Base-by-base conservation (phyloP, 1,139 yeast genomes). In the Yamadazyma triangularis region DNA sequence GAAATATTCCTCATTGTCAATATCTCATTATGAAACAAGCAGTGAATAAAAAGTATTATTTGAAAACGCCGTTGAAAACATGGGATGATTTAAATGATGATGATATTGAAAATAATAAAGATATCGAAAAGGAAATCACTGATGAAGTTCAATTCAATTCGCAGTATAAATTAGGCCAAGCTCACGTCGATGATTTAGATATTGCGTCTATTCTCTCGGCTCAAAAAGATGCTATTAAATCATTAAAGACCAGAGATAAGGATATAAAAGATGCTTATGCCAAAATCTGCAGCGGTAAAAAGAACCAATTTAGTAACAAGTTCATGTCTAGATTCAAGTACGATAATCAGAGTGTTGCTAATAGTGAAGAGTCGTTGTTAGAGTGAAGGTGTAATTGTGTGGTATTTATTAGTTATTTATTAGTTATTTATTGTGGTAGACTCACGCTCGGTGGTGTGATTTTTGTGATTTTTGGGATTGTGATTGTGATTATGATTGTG, bases 1-100 rank as follows among this genome's bases (percentile, higher is more conserved):
- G 81, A 36, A 88, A 88, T 51, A 77, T 88, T 12, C 89, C 88
- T 1, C 93, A 88, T 53, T 89, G 96, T 48, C 77, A 80, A 42
- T 81, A 83, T 51, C 64, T 88, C 25, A 72, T 82, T 21, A 84
- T 88, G 94, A 86, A 84, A 50, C 65, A 70, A 35, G 57, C 64
- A 28, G 59, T 55, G 11, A 61, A 59, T 2, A 68, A 68, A 18
- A 62, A 71, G 36, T 79, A 72, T 48, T 53, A 50, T 23, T 56
- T 80, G 32, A 62, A 71, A 44, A 77, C 85, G 0, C 72, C 66
- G 12, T 45, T 80, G 31, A 68, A 65, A 33, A 78, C 77, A 15
- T 79, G 86, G 86, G 74, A 71, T 28, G 81, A 75, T 37, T 49
- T 72, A 21, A 66, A 67, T 15, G 66, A 61, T 19, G 64, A 58